Evolutionary conservation across 202 grass and related monocot species (phyloP), one percentile per base, ranked within the genome.

Genomic region (Schoenoplectus tabernaemontani): DNA sequence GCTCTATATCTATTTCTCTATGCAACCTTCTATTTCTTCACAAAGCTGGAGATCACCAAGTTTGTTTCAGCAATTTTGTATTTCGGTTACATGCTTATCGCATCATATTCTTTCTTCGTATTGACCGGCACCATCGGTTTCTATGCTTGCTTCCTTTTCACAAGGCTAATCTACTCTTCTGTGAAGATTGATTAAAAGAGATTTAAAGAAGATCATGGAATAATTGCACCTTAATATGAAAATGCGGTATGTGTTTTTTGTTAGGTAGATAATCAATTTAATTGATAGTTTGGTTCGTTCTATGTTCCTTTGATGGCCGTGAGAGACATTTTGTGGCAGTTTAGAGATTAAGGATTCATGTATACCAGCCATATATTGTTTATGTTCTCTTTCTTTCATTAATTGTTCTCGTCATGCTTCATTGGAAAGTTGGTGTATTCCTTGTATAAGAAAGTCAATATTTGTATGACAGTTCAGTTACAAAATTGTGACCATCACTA

Each of bases 31-130:
- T 97, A 97, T 63, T 97, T 97, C 85, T 93, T 93, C 68, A 97
- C 93, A 53, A 97, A 97, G 85, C 87, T 97, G 47, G 90, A 97
- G 77, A 97, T 97, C 42, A 97, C 93, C 8, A 97, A 93, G 83
- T 77, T 88, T 11, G 88, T 91, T 54, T 97, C 93, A 53, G 93
- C 86, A 0, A 71, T 89, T 76, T 64, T 97, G 64, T 97, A 97
- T 87, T 97, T 97, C 0, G 91, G 93, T 59, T 96, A 96, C 90
- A 96, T 96, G 93, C 86, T 96, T 16, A 96, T 93, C 15, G 93
- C 88, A 0, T 93, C 93, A 0, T 96, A 96, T 80, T 74, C 86
- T 36, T 96, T 96, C 83, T 93, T 96, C 62, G 90, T 91, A 66
- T 83, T 96, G 84, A 96, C 93, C 1, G 93, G 93, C 37, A 93